Evolutionary conservation across 805 yeast genomes (phyloP), one percentile per base, ranked within the genome.

Genomic region (Metschnikowia cerradonensis): DNA sequence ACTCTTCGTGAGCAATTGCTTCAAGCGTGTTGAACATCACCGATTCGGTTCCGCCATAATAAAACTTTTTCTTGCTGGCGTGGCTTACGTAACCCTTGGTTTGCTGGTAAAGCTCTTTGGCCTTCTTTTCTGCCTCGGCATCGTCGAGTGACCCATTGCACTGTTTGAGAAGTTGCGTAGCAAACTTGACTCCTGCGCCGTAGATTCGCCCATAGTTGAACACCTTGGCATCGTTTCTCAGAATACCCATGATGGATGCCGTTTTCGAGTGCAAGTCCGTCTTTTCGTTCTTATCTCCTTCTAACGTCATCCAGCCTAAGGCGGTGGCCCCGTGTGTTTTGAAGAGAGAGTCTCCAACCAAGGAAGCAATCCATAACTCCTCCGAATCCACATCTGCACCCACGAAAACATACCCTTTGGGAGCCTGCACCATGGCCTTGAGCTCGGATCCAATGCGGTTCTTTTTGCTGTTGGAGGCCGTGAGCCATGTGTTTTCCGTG

Each of bases 371-470:
- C 99, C 99, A 94, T 40, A 94, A 75, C 64, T 94, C 99, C 64
- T 94, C 99, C 36, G 97, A 89, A 67, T 94, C 99, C 7, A 94
- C 99, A 73, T 94, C 99, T 0, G 99, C 99, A 8, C 99, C 99
- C 7, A 94, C 96, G 70, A 94, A 88, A 35, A 81, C 80, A 64
- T 91, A 94, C 0, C 97, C 97, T 2, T 77, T 68, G 0, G 99
- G 99, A 0, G 97, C 97, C 51, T 77, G 72, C 4, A 94, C 75
- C 73, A 89, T 81, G 0, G 97, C 82, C 66, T 95, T 94, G 53
- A 95, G 73, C 64, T 94, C 99, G 0, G 97, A 90, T 0, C 99
- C 99, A 41, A 95, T 81, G 53, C 97, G 73, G 42, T 81, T 80
- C 55, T 73, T 73, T 61, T 95, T 94, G 0, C 96, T 96, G 68